Base-by-base conservation (phyloP, 306 rosid genomes). In the Lathyrus tuberosus region DNA sequence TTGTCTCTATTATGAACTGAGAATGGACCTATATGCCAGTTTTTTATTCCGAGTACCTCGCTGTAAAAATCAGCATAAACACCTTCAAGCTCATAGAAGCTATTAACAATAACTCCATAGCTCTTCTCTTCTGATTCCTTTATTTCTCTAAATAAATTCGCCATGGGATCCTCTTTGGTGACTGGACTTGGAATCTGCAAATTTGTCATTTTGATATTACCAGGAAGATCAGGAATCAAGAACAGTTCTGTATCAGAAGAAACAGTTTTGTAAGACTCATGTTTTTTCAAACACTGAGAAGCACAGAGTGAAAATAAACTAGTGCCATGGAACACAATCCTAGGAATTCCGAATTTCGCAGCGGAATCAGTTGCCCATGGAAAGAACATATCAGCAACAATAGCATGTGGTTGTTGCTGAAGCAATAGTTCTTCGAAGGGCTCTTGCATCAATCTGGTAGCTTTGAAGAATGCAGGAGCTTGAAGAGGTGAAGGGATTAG, bases 11-110 rank as follows among this genome's bases (percentile, higher is more conserved):
- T 72, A 26, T 73, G 61, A 14, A 83, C 17, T 42, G 81, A 89
- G 5, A 89, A 30, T 0, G 96, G 96, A 5, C 96, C 96, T 6
- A 86, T 73, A 12, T 79, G 89, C 90, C 96, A 89, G 9, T 81
- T 78, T 58, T 31, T 84, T 46, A 76, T 72, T 40, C 85, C 82
- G 6, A 83, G 5, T 17, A 53, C 80, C 0, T 81, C 63, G 16
- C 58, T 79, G 51, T 40, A 83, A 15, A 81, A 31, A 71, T 89
- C 82, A 7, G 78, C 82, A 67, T 85, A 86, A 0, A 37, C 81
- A 2, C 31, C 53, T 61, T 87, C 96, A 0, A 86, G 92, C 47
- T 84, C 96, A 8, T 83, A 80, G 37, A 87, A 83, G 67, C 84
- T 89, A 51, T 89, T 83, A 8, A 78, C 71, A 40, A 87, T 51